Base-by-base conservation (phyloP, 2,329 filamentous ascomycete genomes). In the Colletotrichum spaethianum region DNA sequence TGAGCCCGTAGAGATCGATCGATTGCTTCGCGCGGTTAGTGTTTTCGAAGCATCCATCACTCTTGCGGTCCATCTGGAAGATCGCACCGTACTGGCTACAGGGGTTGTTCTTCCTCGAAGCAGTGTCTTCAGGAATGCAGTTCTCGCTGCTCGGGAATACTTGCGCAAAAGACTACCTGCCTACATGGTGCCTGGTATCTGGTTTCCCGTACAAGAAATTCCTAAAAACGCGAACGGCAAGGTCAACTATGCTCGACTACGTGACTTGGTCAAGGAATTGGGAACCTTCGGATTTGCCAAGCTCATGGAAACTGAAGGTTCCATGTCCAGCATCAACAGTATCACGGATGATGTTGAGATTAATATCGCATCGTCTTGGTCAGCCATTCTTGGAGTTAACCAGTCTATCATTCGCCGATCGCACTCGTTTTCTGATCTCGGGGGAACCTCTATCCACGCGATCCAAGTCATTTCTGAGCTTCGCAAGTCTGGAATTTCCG, bases 1-100 rank as follows among this genome's bases (percentile, higher is more conserved):
- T 8, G 80, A 81, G 38, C 74, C 80, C 0, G 77, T 74, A 0
- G 80, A 81, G 50, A 76, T 81, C 6, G 79, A 81, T 70, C 55
- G 36, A n/a, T 20, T 57, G 33, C 23, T 72, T 77, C 28, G 73
- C 70, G 23, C 55, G 75, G 26, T 73, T 38, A n/a, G 23, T 23
- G 48, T 33, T 3, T 28, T 56, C 2, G 14, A 11, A 23, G 26
- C 26, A 18, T 64, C 36, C 23, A 36, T 40, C 55, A 57, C 55
- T 40, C n/a, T 57, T 3, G 55, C 33, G 20, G 23, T 40, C 55
- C 16, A 23, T 16, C 5, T 57, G 55, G 23, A 57, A 16, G 55
- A 40, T 18, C 55, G 55, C 11, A 57, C 3, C n/a, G 20, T 23
- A 7, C 55, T 57, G 55, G 36, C 36, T 40, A 23, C 55, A 9